Evolutionary conservation across 2,329 filamentous ascomycete genomes (phyloP).

Genomic region (Orbilia ellipsospora): DNA sequence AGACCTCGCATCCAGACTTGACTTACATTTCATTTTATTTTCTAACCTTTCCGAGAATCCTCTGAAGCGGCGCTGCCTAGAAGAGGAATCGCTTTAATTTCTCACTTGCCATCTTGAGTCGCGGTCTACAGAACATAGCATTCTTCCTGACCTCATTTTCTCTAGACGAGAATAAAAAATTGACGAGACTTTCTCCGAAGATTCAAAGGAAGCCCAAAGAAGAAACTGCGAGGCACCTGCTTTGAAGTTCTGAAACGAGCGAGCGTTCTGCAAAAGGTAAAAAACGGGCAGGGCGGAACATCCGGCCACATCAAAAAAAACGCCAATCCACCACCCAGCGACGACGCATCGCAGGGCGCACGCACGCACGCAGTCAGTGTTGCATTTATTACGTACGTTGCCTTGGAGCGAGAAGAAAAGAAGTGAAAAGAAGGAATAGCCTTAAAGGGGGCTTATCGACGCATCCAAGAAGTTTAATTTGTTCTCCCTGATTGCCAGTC

Average conservation of each 20-base stretch:
- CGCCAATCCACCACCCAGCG: slow-evolving; percentile 19
- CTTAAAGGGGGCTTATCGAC: slow-evolving; percentile 14
- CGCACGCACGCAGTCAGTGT: no score
- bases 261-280: slow-evolving; percentile 13
- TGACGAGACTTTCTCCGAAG: slow-evolving; percentile 7
- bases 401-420: slow-evolving; percentile 1
- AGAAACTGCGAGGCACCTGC: slow-evolving; percentile 27
- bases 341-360: slow-evolving; percentile 21
- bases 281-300: not conserved
- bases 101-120: slow-evolving; percentile 44
- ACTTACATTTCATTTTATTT: not conserved
- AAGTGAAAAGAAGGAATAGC: slow-evolving; percentile 2
- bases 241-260: slow-evolving; percentile 35
- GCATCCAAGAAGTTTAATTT: slow-evolving; percentile 7
- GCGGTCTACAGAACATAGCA: not conserved
- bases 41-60: slow-evolving; percentile 1
- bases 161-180: slow-evolving; percentile 27
- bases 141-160: slow-evolving; percentile 22
- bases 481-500: slow-evolving; percentile 32
- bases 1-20: slow-evolving; percentile 42
- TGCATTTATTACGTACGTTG: slow-evolving; percentile 6
- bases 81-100: slow-evolving; percentile 19
- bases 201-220: slow-evolving; percentile 30
- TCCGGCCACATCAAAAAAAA: not conserved
- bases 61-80: slow-evolving; percentile 25